A percentile compares a stretch with the other conserved stretches of the same genome.
These are phyloP conservation scores for Basidiobolus meristosporus DNA, from an alignment of 371 early-diverging fungal species.

Conservation along the genomic window DNA sequence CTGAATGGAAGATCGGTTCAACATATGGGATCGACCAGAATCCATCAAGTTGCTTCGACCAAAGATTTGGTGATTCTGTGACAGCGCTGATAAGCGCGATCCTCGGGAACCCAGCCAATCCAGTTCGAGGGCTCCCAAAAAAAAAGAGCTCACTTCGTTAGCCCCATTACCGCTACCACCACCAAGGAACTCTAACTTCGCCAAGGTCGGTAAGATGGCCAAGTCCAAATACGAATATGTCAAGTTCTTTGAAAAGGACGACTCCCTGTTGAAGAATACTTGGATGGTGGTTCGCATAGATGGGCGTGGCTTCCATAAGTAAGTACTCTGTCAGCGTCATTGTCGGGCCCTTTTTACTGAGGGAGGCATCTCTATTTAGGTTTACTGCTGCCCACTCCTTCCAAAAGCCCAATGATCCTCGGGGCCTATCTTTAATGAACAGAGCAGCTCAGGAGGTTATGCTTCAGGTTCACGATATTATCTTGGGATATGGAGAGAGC, in stretches of 20 bases:
- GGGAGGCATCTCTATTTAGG: conserved; percentile 8
- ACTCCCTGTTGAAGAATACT: conserved; percentile 57
- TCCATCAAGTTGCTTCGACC: too few species aligned
- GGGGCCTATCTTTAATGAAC: conserved; percentile 76
- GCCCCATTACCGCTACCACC: too few species aligned
- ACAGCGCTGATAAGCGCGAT: too few species aligned
- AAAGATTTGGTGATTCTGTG: too few species aligned
- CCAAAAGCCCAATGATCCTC: conserved; percentile 77
- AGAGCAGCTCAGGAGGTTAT: conserved; percentile 57
- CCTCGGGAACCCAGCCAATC: too few species aligned
- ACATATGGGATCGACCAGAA: too few species aligned
- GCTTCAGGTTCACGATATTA: conserved; percentile 61
- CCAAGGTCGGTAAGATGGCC: conserved; percentile 29
- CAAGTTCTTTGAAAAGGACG: conserved; percentile 63
- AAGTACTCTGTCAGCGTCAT: conserved; percentile 5
- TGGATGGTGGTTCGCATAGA: conserved; percentile 86
- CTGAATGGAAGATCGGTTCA: too few species aligned
- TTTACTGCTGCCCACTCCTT: conserved; percentile 74
- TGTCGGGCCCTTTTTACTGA: background rate
- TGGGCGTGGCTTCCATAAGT: conserved; percentile 82
- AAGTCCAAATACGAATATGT: conserved; percentile 89
- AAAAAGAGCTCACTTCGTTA: too few species aligned
- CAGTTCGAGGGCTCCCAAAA: too few species aligned
- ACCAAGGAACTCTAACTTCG: background rate
- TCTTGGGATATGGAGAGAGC: conserved; percentile 80